Conservation (phyloP, 208 protist species). For the Leishmania braziliensis region DNA sequence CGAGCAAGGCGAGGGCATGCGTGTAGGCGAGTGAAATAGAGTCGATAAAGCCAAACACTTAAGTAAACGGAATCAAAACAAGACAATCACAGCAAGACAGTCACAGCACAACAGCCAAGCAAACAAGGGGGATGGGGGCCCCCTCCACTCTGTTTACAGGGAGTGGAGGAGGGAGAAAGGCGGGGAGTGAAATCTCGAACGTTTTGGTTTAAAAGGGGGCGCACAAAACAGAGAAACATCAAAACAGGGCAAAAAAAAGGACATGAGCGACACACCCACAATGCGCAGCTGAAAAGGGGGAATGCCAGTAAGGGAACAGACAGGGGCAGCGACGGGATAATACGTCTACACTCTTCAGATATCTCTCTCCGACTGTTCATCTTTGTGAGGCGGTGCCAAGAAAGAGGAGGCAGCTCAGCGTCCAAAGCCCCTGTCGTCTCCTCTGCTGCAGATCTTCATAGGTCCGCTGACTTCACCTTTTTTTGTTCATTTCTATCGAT, state of each 20-base stretch:
- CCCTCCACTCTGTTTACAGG: background rate
- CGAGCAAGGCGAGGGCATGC: background rate
- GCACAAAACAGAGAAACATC: background rate
- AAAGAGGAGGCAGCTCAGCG: background rate
- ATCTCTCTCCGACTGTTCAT: background rate
- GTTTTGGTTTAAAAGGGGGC: background rate
- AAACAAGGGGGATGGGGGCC: background rate
- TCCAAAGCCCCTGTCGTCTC: background rate
- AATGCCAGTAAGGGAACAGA: background rate
- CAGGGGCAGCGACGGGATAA: background rate
- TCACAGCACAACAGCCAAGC: background rate
- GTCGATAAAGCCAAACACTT: background rate
- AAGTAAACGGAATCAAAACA: background rate
- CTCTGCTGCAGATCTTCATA: background rate
- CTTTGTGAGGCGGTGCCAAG: background rate
- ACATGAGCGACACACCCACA: background rate
- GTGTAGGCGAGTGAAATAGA: background rate
- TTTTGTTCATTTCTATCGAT: background rate
- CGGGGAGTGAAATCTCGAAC: background rate
- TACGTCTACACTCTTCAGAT: background rate
- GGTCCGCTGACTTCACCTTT: background rate
- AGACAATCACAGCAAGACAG: background rate
- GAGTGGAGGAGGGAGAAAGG: background rate
- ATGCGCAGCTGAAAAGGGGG: background rate
- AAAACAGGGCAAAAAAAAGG: background rate